Base-by-base conservation (phyloP, 805 yeast genomes). In the Barnettozyma sp. region DNA sequence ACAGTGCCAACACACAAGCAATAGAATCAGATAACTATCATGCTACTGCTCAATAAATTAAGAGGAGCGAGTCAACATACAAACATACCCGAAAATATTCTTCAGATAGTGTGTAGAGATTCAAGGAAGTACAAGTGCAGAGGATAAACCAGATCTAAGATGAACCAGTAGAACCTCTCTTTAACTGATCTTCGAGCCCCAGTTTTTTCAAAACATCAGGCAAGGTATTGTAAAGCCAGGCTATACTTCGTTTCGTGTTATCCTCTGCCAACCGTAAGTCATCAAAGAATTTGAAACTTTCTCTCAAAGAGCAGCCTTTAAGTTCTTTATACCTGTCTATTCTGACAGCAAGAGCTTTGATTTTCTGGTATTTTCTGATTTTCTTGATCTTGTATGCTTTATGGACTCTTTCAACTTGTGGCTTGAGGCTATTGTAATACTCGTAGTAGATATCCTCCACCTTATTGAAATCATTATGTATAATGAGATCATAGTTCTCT, bases 331-430 rank as follows among this genome's bases (percentile, higher is more conserved):
- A 58, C 34, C 60, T 52, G 32, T 59, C 58, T 22, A 60, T 54
- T 44, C 60, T 59, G 25, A 51, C 57, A 5, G 59, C 61, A 14
- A 60, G 42, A 5, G 64, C 63, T 30, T 59, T 59, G 26, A 61
- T 54, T 40, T 61, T 53, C 41, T 60, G 65, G 40, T 54, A 59
- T 28, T 61, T 60, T 40, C 65, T 52, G 15, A 60, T 55, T 40
- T 59, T 59, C 32, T 59, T 56, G 33, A 60, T 49, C 41, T 57
- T 58, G 36, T 52, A 59, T 9, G 52, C 54, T 39, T 52, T 54
- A 24, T 57, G 59, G 19, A 59, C 57, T 21, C 58, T 52, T 33
- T 55, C 53, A n/a, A 60, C 58, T 40, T 60, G 63, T 19, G 56
- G 54, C 33, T 53, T 51, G 30, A 58, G 38, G 5, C 54, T 46